Percentiles rank a stretch among this genome's conserved stretches.
Conservation (phyloP, 208 protist genomes). For the Borovskyia barvae region DNA sequence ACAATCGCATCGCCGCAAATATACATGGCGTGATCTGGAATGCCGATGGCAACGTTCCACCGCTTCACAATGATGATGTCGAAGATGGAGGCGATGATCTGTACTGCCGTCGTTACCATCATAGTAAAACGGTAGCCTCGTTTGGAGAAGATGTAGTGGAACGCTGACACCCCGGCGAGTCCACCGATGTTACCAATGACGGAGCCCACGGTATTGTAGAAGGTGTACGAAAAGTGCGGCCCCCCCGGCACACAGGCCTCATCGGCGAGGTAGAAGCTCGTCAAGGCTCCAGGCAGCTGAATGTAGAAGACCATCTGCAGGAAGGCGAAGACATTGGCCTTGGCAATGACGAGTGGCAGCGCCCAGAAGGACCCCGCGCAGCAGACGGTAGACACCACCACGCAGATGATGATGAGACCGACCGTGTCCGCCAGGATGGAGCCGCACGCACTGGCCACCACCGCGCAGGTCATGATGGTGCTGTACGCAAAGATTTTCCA, state of each 20-base stretch:
- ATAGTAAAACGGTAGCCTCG: constrained; percentile 41
- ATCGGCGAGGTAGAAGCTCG: constrained; percentile 37
- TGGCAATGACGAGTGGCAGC: constrained; percentile 43
- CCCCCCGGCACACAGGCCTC: constrained; percentile 41
- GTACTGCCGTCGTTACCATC: constrained; percentile 22
- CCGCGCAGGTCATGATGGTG: constrained; percentile 32
- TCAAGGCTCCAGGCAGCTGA: constrained; percentile 32
- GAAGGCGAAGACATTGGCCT: constrained; percentile 48
- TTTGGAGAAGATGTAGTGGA: constrained; percentile 54
- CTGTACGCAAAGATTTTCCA: constrained; percentile 34
- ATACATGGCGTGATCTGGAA: constrained; percentile 56
- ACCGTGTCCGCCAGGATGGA: constrained; percentile 26
- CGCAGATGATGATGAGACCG: constrained; percentile 20
- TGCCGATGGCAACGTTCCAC: constrained; percentile 37
- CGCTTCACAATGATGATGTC: constrained; percentile 55
- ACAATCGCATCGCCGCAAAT: constrained; percentile 62
- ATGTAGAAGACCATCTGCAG: constrained; percentile 35
- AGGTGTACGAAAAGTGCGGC: constrained; percentile 54
- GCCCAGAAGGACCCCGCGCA: constrained; percentile 37
- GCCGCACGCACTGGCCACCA: constrained; percentile 30
- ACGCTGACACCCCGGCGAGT: constrained; percentile 35
- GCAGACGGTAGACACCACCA: constrained; percentile 23
- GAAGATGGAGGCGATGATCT: constrained; percentile 37
- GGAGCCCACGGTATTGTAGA: constrained; percentile 41
- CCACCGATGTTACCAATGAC: constrained; percentile 38